Conservation (phyloP, 352 stramenopile genomes). For the Halophytophthora polymorphica region DNA sequence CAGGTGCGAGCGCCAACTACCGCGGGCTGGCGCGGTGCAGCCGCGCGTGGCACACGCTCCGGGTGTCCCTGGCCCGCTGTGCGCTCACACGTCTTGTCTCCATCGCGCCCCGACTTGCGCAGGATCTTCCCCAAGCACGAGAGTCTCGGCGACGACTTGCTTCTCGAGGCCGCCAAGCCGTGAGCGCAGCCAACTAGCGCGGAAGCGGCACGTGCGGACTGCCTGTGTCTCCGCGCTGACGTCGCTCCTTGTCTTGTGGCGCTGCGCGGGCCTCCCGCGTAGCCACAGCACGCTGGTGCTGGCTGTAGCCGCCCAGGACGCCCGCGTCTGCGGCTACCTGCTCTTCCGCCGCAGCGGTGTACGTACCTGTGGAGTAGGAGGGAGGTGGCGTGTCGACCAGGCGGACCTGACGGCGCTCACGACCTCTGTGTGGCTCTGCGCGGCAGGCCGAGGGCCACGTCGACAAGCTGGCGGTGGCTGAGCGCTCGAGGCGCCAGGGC, state of each 20-base stretch:
- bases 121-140: slow-evolving; percentile 45
- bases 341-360: slow-evolving; percentile 41
- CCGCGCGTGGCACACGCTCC: no score
- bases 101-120: not conserved
- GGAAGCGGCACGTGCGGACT: not conserved
- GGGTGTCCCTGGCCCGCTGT: no score
- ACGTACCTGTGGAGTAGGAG: slow-evolving; percentile 8
- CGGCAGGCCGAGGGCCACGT: slow-evolving; percentile 34
- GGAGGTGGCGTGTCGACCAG: not conserved
- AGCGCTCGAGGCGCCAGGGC: slow-evolving; percentile 25
- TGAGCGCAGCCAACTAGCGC: not conserved
- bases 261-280: not conserved
- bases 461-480: slow-evolving; percentile 43
- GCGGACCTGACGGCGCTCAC: not conserved
- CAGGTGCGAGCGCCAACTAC: slow-evolving; percentile 17
- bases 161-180: slow-evolving; percentile 26
- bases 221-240: slow-evolving; percentile 1
- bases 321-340: slow-evolving; percentile 35
- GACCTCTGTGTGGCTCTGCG: not conserved
- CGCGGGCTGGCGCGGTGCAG: no score
- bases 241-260: not conserved
- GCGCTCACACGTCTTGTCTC: slow-evolving; percentile 2
- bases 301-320: slow-evolving; percentile 16
- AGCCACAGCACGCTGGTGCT: slow-evolving; percentile 42
- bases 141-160: slow-evolving; percentile 29